Evolutionary conservation across 1,284 basidiomycete genomes (phyloP).

Genomic region (Irpex lacteus): DNA sequence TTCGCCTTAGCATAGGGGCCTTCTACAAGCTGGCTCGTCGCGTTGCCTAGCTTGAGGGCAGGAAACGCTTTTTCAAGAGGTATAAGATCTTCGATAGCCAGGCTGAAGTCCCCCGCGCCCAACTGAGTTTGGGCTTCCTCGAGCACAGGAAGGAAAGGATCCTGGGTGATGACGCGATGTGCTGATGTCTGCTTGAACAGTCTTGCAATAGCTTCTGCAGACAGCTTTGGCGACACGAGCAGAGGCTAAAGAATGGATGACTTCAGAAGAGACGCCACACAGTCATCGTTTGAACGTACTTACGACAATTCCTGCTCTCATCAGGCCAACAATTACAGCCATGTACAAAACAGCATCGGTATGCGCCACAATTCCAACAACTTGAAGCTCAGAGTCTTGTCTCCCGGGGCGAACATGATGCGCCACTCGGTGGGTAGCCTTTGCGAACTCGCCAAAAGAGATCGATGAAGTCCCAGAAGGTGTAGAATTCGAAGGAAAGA

Average conservation of each 20-base stretch:
- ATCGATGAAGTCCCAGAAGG: conserved; percentile 6
- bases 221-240: conserved; percentile 13
- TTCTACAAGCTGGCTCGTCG: not conserved
- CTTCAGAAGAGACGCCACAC: not conserved
- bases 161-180: conserved; percentile 12
- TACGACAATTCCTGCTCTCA: conserved; percentile 29
- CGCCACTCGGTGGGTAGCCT: conserved; percentile 11
- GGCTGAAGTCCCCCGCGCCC: not conserved
- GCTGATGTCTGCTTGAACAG: conserved; percentile 16
- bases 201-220: conserved; percentile 14
- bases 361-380: conserved; percentile 31
- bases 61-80: conserved; percentile 14
- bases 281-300: not conserved
- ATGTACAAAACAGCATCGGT: conserved; percentile 31
- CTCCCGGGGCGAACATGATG: conserved; percentile 1
- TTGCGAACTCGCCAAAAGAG: conserved; percentile 9
- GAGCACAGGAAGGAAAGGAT: conserved; percentile 7
- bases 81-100: conserved; percentile 11
- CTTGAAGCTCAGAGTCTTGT: conserved; percentile 16
- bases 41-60: not conserved
- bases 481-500: conserved; percentile 7
- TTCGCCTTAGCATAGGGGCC: conserved; percentile 5
- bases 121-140: conserved; percentile 3
- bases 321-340: conserved; percentile 27
- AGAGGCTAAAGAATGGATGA: conserved; percentile 22